phyloP scores from a whole-genome alignment of 139 green algal species.

The Deuterostichococcus epilithicus region DNA sequence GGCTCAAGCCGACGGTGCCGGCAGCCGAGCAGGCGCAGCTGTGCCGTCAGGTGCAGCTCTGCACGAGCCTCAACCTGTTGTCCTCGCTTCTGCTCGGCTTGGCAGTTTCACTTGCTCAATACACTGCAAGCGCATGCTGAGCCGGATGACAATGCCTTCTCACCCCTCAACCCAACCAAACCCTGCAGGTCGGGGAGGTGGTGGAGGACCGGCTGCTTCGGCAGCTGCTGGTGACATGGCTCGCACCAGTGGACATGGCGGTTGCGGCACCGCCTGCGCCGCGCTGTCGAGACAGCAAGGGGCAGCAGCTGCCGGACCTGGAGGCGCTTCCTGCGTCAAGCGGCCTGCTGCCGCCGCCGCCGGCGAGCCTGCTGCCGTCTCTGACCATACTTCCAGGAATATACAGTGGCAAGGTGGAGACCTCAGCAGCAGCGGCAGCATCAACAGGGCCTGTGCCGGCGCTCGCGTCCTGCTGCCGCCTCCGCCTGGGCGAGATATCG shows the following conservation, averaged over 20 bases:
- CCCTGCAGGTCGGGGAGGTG: constrained; percentile 48
- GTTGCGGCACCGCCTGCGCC: neutral
- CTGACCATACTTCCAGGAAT: neutral
- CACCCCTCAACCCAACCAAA: constrained; percentile 23
- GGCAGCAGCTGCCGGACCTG: neutral
- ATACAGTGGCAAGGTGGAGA: neutral
- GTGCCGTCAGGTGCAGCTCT: constrained; percentile 14
- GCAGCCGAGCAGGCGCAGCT: constrained; percentile 34
- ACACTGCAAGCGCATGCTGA: neutral
- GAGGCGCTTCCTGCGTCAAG: too few species aligned
- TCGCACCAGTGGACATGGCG: constrained; percentile 27
- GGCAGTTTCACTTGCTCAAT: neutral
- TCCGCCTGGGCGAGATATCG: neutral
- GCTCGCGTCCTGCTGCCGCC: neutral
- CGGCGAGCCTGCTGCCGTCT: neutral
- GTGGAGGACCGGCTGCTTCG: constrained; percentile 70
- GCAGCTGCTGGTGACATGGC: constrained; percentile 75
- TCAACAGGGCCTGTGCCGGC: too few species aligned
- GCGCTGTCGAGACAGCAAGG: neutral
- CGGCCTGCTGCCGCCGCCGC: too few species aligned
- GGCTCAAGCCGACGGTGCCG: constrained; percentile 69
- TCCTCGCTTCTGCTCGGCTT: neutral
- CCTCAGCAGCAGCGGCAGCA: too few species aligned
- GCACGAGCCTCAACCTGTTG: neutral
- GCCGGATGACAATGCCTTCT: neutral